These are phyloP conservation scores for Claviceps sorghi DNA, from an alignment of 2,329 filamentous ascomycete genomes.

Conservation along the genomic window DNA sequence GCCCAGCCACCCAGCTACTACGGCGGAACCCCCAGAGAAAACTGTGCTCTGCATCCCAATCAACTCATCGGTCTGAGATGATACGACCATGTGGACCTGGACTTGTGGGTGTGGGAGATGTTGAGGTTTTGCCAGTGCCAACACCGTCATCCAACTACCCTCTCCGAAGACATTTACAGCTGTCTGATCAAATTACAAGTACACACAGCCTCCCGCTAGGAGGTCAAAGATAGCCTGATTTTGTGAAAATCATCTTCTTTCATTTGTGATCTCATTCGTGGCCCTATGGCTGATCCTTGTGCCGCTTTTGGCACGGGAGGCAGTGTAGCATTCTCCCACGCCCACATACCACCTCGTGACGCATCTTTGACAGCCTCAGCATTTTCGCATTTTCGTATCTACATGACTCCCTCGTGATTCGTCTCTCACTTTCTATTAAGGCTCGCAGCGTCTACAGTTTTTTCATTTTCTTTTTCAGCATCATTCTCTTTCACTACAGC, in stretches of 20 bases:
- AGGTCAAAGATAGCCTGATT: background rate
- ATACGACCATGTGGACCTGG: background rate
- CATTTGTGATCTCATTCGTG: background rate
- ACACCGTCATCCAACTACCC: background rate
- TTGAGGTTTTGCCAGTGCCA: background rate
- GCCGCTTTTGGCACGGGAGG: background rate
- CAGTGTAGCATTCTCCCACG: constrained; percentile 3
- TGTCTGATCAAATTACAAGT: background rate
- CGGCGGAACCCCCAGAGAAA: too few species aligned
- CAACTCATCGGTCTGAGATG: background rate
- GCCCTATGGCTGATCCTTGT: constrained; percentile 1
- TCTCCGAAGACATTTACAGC: background rate
- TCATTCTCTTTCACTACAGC: background rate
- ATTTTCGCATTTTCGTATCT: background rate
- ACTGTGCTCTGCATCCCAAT: background rate
- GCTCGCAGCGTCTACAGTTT: background rate
- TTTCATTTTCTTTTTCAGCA: background rate
- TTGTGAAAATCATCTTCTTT: background rate
- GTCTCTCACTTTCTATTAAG: background rate
- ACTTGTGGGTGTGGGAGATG: background rate
- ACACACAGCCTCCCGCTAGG: background rate
- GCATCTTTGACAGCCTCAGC: background rate
- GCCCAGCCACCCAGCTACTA: background rate
- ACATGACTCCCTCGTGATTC: background rate
- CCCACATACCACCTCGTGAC: background rate